Percentiles rank a stretch among this genome's conserved stretches.
These are phyloP conservation scores for Isochrysis galbana DNA, from an alignment of 78 protist genomes.

Conservation along the genomic window DNA sequence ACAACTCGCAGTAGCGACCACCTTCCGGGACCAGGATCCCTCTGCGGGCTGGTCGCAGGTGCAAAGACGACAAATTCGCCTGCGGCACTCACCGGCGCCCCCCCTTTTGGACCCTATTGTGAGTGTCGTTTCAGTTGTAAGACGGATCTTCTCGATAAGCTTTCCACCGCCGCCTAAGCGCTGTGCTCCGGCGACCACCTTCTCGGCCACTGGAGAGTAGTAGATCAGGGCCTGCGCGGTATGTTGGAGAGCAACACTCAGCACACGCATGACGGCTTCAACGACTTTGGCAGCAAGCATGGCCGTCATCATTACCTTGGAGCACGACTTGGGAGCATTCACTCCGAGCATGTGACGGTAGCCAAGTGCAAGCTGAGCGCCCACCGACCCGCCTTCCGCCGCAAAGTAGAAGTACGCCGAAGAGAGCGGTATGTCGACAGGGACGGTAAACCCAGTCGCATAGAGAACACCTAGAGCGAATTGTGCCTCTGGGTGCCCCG, in stretches of 20 bases:
- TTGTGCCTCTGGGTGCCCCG: not conserved
- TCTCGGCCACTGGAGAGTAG: conserved; percentile 61
- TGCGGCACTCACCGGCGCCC: no score
- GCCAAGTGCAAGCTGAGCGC: conserved; percentile 60
- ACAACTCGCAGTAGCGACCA: no score
- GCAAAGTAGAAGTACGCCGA: conserved; percentile 62
- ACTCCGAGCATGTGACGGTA: conserved; percentile 66
- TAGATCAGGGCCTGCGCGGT: conserved; percentile 43
- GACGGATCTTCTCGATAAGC: not conserved
- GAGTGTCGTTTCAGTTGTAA: no score
- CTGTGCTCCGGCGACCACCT: not conserved
- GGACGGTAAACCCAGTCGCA: not conserved
- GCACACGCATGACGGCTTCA: no score
- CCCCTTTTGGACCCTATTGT: no score
- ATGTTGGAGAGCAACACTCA: no score
- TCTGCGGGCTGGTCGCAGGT: no score
- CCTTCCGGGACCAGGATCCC: no score
- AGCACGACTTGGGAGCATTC: conserved; percentile 60
- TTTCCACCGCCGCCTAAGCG: not conserved
- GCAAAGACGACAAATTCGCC: no score
- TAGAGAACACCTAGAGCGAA: not conserved
- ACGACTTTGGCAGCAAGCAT: no score
- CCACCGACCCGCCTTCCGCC: conserved; percentile 33
- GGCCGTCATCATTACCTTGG: no score
- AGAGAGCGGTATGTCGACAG: not conserved